phyloP scores from a whole-genome alignment of 2,329 filamentous ascomycete genomes.

The Lanzia echinophila region DNA sequence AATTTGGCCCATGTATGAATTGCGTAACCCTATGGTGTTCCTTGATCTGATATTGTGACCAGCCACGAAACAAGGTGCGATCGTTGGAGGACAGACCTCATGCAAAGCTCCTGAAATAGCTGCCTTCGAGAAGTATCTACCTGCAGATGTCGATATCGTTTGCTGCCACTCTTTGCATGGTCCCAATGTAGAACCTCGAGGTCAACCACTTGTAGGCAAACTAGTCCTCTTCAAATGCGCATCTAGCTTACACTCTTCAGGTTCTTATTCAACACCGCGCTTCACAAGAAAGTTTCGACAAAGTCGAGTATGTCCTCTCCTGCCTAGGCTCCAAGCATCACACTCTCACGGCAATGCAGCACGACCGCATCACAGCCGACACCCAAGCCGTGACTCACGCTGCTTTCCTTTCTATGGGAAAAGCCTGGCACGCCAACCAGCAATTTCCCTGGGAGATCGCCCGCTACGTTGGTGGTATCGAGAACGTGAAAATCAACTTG shows the following conservation, averaged over 20 bases:
- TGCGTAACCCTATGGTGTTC: neutral
- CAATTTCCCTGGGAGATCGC: slow-evolving; percentile 96
- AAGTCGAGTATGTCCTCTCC: slow-evolving; percentile 74
- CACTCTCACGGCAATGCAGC: slow-evolving; percentile 75
- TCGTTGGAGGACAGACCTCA: slow-evolving; percentile 95
- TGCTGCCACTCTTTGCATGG: slow-evolving; percentile 97
- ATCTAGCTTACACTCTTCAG: slow-evolving; percentile 30
- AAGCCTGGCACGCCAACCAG: slow-evolving; percentile 89
- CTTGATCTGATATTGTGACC: slow-evolving; percentile 17
- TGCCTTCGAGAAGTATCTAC: slow-evolving; percentile 85
- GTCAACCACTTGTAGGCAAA: slow-evolving; percentile 70
- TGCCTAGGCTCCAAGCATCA: slow-evolving; percentile 84
- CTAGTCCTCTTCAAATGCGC: neutral
- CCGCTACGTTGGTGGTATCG: slow-evolving; percentile 94
- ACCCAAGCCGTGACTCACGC: slow-evolving; percentile 97
- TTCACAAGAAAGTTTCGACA: slow-evolving; percentile 64
- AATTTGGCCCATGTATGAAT: slow-evolving; percentile 84
- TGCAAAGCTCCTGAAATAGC: slow-evolving; percentile 96
- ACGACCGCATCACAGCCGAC: slow-evolving; percentile 96
- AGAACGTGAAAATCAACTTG: slow-evolving; percentile 99
- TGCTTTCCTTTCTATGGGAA: slow-evolving; percentile 95
- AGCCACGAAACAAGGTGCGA: slow-evolving; percentile 93
- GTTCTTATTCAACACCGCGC: slow-evolving; percentile 88
- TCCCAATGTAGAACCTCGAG: slow-evolving; percentile 78
- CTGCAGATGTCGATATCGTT: slow-evolving; percentile 82